phyloP scores from a whole-genome alignment of 352 stramenopile genomes.

The Pythium sukuiense region DNA sequence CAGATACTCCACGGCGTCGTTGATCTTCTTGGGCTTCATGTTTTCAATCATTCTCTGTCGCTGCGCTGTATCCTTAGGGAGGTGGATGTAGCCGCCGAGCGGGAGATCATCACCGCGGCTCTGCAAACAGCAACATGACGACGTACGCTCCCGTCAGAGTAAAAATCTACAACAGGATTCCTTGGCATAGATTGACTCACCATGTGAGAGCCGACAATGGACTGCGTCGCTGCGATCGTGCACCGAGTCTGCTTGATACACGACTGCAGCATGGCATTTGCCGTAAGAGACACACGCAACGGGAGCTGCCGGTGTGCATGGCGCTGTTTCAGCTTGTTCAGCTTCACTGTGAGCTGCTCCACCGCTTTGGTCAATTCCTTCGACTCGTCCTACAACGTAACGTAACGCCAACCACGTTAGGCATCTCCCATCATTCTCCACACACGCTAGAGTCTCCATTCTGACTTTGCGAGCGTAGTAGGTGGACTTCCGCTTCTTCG shows the following conservation, averaged over 20 bases:
- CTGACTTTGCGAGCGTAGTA: slow-evolving; percentile 22
- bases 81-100: slow-evolving; percentile 15
- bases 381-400: slow-evolving; percentile 18
- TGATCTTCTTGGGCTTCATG: slow-evolving; percentile 7
- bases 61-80: background rate
- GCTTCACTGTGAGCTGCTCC: background rate
- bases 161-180: background rate
- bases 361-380: background rate
- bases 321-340: background rate
- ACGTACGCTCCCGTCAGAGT: no score
- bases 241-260: background rate
- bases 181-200: slow-evolving; percentile 2
- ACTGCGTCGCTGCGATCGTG: slow-evolving; percentile 4
- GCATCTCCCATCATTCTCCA: background rate
- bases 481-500: slow-evolving; percentile 5
- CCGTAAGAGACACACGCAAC: background rate
- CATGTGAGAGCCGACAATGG: no score
- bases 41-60: background rate
- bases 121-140: no score
- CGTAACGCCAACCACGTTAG: no score
- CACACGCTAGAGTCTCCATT: background rate
- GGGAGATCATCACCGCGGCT: no score
- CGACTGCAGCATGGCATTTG: background rate
- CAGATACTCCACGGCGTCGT: slow-evolving; percentile 9
- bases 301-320: slow-evolving; percentile 1